Evolutionary conservation across 805 yeast genomes (phyloP).

Genomic region (Wickerhamomyces pijperi): DNA sequence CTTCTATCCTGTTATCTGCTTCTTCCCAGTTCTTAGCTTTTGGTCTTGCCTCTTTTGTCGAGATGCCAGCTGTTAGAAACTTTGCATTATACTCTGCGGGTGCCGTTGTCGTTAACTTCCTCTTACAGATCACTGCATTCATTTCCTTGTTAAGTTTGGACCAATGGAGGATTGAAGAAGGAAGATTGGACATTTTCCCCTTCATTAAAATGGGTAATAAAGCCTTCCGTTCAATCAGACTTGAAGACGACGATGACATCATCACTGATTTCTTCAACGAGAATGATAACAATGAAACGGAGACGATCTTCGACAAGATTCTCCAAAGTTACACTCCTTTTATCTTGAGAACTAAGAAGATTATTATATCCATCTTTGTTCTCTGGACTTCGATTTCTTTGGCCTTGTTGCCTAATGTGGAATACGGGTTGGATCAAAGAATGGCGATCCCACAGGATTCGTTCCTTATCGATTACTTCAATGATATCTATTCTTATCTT

Average conservation of each 20-base stretch:
- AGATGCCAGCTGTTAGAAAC: slow-evolving; percentile 94
- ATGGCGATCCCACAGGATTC: slow-evolving; percentile 80
- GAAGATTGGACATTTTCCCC: slow-evolving; percentile 52
- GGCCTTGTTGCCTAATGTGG: slow-evolving; percentile 53
- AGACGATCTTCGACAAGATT: slow-evolving; percentile 25
- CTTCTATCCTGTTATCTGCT: slow-evolving; percentile 74
- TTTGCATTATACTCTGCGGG: slow-evolving; percentile 88
- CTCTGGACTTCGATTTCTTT: slow-evolving; percentile 60
- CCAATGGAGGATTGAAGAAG: slow-evolving; percentile 46
- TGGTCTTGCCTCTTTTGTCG: slow-evolving; percentile 63
- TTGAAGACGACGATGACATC: slow-evolving; percentile 17
- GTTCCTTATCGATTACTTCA: slow-evolving; percentile 69
- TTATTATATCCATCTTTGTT: slow-evolving; percentile 42
- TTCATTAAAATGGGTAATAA: slow-evolving; percentile 27
- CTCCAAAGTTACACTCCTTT: slow-evolving; percentile 42
- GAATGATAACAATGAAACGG: slow-evolving; percentile 18
- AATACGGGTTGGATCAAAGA: slow-evolving; percentile 82
- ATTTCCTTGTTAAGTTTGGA: slow-evolving; percentile 62
- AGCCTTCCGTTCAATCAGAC: slow-evolving; percentile 3
- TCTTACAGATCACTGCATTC: slow-evolving; percentile 74
- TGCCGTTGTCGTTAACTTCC: slow-evolving; percentile 67
- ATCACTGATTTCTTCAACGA: slow-evolving; percentile 9
- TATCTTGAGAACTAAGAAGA: slow-evolving; percentile 36
- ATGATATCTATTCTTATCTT: slow-evolving; percentile 60
- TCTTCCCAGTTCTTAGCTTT: slow-evolving; percentile 73